phyloP scores from a whole-genome alignment of 768 basidiomycete species.

The Tylopilus felleus region DNA sequence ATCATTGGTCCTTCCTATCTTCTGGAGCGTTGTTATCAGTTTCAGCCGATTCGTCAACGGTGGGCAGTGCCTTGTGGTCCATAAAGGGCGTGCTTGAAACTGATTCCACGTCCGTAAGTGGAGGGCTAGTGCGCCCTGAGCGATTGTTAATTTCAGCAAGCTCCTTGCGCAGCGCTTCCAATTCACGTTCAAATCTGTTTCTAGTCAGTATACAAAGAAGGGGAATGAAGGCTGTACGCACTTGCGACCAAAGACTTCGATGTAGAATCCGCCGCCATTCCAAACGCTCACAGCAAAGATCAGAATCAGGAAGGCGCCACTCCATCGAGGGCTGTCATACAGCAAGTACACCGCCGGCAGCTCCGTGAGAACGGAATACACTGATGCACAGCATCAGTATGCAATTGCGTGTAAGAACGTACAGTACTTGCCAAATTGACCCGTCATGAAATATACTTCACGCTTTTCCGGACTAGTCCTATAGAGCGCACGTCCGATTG shows the following conservation, averaged over 20 bases:
- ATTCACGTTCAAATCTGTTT: constrained; percentile 83
- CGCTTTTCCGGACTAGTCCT: constrained; percentile 59
- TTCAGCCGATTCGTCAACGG: constrained; percentile 16
- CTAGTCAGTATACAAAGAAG: constrained; percentile 2
- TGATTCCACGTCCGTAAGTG: constrained; percentile 42
- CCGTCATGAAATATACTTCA: constrained; percentile 73
- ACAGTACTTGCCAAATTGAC: constrained; percentile 66
- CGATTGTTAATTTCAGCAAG: constrained; percentile 67
- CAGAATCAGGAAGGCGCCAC: constrained; percentile 68
- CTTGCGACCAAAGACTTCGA: constrained; percentile 97
- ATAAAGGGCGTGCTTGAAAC: constrained; percentile 35
- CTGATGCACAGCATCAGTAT: constrained; percentile 35
- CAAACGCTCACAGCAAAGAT: constrained; percentile 88
- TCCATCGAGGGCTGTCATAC: constrained; percentile 78
- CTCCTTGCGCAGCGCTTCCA: constrained; percentile 88
- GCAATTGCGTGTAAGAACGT: neutral
- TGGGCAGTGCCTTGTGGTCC: constrained; percentile 21
- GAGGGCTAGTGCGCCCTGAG: constrained; percentile 52
- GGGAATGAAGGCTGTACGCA: constrained; percentile 40
- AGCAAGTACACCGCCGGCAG: constrained; percentile 80
- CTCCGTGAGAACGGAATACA: constrained; percentile 83
- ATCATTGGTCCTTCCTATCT: constrained; percentile 32
- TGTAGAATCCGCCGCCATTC: constrained; percentile 96
- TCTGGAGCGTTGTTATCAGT: constrained; percentile 8
- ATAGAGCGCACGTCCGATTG: constrained; percentile 71